A percentile compares a stretch with the other conserved stretches of the same genome.
These are phyloP conservation scores for Moringa oleifera DNA, from an alignment of 345 rosid genomes.

Conservation along the genomic window DNA sequence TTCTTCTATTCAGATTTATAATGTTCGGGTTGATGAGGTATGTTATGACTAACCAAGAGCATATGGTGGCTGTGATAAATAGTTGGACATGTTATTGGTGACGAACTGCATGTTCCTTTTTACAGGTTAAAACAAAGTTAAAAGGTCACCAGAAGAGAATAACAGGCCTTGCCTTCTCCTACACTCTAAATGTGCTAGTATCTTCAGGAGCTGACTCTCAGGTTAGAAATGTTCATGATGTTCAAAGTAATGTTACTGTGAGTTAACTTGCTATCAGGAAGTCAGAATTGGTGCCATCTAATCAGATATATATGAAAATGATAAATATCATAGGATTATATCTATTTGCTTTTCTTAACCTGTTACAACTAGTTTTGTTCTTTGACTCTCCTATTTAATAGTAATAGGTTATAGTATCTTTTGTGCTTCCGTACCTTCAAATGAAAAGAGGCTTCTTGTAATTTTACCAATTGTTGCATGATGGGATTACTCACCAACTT, in stretches of 20 bases:
- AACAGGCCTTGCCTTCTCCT: constrained; percentile 88
- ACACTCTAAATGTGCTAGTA: constrained; percentile 58
- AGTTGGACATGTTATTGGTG: constrained; percentile 1
- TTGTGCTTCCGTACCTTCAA: no score
- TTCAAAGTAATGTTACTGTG: background rate
- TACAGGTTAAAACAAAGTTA: constrained; percentile 64
- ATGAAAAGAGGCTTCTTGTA: no score
- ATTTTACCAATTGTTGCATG: no score
- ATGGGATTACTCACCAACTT: background rate
- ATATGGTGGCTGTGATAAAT: constrained; percentile 10
- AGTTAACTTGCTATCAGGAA: background rate
- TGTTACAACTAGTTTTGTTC: no score
- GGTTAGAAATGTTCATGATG: constrained; percentile 24
- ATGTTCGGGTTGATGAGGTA: constrained; percentile 66
- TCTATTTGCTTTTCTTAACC: no score
- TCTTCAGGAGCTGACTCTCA: constrained; percentile 91
- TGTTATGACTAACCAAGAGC: constrained; percentile 7
- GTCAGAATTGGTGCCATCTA: no score
- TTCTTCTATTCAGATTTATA: constrained; percentile 63
- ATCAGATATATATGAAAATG: no score
- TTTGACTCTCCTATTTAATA: constrained; percentile 1
- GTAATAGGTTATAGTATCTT: no score
- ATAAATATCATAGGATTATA: no score
- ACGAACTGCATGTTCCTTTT: constrained; percentile 6
- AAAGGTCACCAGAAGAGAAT: constrained; percentile 82